These are phyloP conservation scores for Sordaria brevicollis DNA, from an alignment of 495 filamentous ascomycete genomes.

Conservation along the genomic window DNA sequence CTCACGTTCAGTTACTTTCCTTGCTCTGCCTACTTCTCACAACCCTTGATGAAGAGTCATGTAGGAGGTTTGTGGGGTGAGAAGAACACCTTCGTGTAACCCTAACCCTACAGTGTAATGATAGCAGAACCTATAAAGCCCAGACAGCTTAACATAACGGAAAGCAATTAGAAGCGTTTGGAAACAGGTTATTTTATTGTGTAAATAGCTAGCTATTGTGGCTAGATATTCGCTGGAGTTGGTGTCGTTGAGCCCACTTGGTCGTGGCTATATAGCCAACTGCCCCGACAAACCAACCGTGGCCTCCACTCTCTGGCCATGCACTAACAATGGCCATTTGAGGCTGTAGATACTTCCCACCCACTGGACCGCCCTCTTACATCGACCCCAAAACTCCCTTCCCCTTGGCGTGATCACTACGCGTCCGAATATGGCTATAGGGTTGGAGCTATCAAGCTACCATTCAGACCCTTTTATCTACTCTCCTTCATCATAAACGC, in stretches of 20 bases:
- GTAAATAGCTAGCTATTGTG: not conserved
- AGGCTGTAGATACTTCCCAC: constrained; percentile 3
- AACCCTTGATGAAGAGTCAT: not conserved
- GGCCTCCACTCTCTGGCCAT: constrained; percentile 9
- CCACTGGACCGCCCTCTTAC: not conserved
- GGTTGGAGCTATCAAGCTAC: constrained; percentile 46
- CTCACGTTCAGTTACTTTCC: not conserved
- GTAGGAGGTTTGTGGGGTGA: not conserved
- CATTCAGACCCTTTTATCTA: constrained; percentile 28
- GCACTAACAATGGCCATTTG: constrained; percentile 23
- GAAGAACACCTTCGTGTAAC: not conserved
- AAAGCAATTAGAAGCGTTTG: not conserved
- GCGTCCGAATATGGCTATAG: constrained; percentile 10
- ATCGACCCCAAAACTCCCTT: not conserved
- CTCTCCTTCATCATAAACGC: constrained; percentile 5
- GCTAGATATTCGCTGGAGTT: not conserved
- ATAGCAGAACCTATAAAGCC: not conserved
- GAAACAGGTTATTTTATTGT: not conserved
- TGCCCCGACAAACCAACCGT: constrained; percentile 8
- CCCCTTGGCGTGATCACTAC: constrained; percentile 8
- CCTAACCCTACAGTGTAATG: not conserved
- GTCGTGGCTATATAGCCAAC: constrained; percentile 13
- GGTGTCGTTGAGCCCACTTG: constrained; percentile 15
- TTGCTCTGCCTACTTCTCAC: not conserved
- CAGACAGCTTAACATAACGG: not conserved